Evolutionary conservation across 1,284 basidiomycete species (phyloP).

Genomic region (Malassezia obtusa): DNA sequence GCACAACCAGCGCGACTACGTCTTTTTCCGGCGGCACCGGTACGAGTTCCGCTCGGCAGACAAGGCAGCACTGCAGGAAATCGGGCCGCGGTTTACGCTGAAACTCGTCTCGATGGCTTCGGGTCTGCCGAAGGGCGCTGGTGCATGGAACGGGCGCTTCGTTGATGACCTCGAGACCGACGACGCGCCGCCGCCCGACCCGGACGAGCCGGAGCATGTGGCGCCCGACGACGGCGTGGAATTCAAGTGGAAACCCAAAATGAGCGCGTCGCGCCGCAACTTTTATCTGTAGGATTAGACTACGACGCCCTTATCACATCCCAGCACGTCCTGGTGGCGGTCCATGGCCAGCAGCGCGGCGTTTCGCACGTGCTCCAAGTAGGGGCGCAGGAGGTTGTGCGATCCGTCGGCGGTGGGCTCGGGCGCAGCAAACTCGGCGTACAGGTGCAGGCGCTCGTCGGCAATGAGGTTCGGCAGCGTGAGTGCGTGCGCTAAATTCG

Average conservation of each 20-base stretch:
- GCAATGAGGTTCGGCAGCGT: conserved; percentile 74
- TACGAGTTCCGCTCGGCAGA: conserved; percentile 73
- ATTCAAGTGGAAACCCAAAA: conserved; percentile 46
- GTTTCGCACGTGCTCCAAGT: conserved; percentile 36
- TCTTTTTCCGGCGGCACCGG: conserved; percentile 93
- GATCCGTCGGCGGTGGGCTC: conserved; percentile 29
- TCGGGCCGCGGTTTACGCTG: conserved; percentile 91
- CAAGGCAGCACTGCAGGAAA: conserved; percentile 90
- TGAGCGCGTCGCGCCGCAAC: conserved; percentile 33
- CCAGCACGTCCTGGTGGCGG: conserved; percentile 13
- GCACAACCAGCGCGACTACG: conserved; percentile 94
- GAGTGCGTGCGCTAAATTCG: conserved; percentile 68
- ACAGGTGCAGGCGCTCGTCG: conserved; percentile 74
- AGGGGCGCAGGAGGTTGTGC: conserved; percentile 29
- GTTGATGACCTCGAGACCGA: conserved; percentile 37
- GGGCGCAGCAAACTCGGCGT: conserved; percentile 69
- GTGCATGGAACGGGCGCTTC: conserved; percentile 58
- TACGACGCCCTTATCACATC: not conserved
- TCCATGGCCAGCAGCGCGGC: conserved; percentile 23
- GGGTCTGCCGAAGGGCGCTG: conserved; percentile 61
- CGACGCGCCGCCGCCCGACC: conserved; percentile 19
- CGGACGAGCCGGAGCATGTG: conserved; percentile 8
- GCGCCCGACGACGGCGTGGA: conserved; percentile 32
- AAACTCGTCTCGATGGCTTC: conserved; percentile 83
- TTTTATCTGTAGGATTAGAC: conserved; percentile 26